These are phyloP conservation scores for Fusarium praegraminearum DNA, from an alignment of 2,329 filamentous ascomycete genomes.

Conservation along the genomic window DNA sequence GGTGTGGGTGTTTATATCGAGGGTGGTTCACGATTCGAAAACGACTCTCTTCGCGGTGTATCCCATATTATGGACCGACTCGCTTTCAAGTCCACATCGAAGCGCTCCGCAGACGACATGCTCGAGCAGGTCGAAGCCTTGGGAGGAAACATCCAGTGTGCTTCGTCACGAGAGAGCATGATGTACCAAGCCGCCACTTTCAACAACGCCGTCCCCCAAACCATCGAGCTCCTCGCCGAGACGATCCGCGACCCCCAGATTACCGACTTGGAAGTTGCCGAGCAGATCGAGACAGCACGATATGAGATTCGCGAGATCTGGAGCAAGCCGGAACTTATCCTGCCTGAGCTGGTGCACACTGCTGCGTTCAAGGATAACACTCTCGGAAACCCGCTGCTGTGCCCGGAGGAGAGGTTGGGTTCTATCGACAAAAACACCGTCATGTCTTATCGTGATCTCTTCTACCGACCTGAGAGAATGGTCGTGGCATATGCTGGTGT, in stretches of 20 bases:
- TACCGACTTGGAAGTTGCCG: conserved; percentile 85
- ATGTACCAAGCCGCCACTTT: conserved; percentile 99
- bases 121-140: conserved; percentile 87
- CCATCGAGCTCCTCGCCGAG: conserved; percentile 87
- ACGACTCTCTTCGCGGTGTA: conserved; percentile 83
- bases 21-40: conserved; percentile 94
- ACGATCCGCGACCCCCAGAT: conserved; percentile 89
- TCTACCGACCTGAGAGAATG: conserved; percentile 90
- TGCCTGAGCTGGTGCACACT: conserved; percentile 95
- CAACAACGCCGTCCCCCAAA: conserved; percentile 88
- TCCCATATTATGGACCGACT: conserved; percentile 97
- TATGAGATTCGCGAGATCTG: conserved; percentile 99
- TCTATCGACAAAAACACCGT: conserved; percentile 81
- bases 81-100: conserved; percentile 89
- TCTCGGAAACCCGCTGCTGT: conserved; percentile 90
- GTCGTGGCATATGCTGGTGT: conserved; percentile 97
- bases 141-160: conserved; percentile 96
- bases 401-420: conserved; percentile 83
- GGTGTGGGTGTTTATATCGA: conserved; percentile 97
- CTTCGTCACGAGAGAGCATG: conserved; percentile 91
- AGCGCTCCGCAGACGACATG: conserved; percentile 83
- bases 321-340: conserved; percentile 95
- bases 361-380: conserved; percentile 97
- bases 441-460: conserved; percentile 81
- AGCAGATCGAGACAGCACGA: conserved; percentile 89